phyloP scores from a whole-genome alignment of 495 filamentous ascomycete genomes.

The Bombardia bombarda region DNA sequence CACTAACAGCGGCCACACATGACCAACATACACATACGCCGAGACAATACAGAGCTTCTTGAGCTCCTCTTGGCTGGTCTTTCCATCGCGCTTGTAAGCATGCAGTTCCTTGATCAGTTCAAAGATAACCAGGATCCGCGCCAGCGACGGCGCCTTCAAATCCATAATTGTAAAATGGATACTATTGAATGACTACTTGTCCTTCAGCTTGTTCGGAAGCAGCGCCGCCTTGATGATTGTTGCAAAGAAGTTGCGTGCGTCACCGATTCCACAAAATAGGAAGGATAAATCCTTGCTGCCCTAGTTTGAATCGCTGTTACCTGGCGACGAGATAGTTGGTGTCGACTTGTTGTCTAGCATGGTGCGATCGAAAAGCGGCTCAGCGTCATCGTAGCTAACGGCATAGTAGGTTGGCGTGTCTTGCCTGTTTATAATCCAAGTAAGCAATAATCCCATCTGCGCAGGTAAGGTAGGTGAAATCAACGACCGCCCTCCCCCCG shows the following conservation, averaged over 20 bases:
- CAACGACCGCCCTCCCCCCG: too few species aligned
- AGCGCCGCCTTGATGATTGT: background rate
- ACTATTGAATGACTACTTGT: background rate
- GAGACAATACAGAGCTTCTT: too few species aligned
- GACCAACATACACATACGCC: too few species aligned
- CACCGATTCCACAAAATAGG: background rate
- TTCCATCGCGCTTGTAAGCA: too few species aligned
- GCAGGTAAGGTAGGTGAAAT: background rate
- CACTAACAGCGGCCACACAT: too few species aligned
- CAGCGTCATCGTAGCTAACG: background rate
- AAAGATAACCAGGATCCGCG: background rate
- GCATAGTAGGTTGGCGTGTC: background rate
- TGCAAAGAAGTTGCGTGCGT: background rate
- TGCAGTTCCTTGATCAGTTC: too few species aligned
- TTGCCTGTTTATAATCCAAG: background rate
- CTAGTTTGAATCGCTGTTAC: background rate
- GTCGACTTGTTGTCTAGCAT: too few species aligned
- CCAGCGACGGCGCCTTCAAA: background rate
- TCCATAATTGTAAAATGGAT: background rate
- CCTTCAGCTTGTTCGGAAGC: background rate
- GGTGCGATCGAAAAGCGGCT: background rate
- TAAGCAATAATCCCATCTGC: background rate
- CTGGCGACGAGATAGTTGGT: too few species aligned
- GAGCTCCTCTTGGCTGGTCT: too few species aligned
- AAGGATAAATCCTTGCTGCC: background rate